Conservation (phyloP, 192 early-diverging fungal genomes). For the Ambispora gerdemannii region DNA sequence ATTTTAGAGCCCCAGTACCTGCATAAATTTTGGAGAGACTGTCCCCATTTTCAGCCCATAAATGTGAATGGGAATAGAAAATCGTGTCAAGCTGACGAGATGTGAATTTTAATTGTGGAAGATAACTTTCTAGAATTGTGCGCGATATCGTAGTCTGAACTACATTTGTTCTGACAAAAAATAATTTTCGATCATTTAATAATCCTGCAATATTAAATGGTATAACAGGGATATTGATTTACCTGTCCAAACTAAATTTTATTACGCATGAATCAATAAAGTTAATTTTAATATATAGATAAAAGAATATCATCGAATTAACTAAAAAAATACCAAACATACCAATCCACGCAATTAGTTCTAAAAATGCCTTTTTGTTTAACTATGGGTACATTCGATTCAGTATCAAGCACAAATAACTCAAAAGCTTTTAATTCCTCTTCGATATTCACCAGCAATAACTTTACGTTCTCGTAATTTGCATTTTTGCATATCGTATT, state of each 20-base stretch:
- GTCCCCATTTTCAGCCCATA: conserved; percentile 91
- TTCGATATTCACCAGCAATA: conserved; percentile 54
- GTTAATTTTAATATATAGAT: background rate
- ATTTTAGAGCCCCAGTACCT: conserved; percentile 94
- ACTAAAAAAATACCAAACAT: background rate
- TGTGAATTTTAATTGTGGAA: conserved; percentile 35
- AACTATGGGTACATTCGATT: conserved; percentile 52
- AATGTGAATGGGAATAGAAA: conserved; percentile 50
- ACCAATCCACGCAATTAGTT: conserved; percentile 91
- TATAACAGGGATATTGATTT: background rate
- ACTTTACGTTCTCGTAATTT: conserved; percentile 68
- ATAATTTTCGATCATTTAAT: background rate
- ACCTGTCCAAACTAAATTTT: conserved; percentile 23
- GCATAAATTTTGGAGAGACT: conserved; percentile 89
- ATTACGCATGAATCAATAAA: background rate
- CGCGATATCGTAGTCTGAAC: conserved; percentile 78
- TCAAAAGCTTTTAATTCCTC: conserved; percentile 55
- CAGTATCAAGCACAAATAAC: conserved; percentile 67
- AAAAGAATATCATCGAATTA: background rate
- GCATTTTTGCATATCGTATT: conserved; percentile 75
- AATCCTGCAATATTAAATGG: background rate
- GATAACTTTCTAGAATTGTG: conserved; percentile 42
- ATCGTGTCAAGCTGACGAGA: conserved; percentile 32
- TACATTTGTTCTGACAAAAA: conserved; percentile 81
- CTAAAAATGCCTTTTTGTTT: conserved; percentile 83